phyloP scores from a whole-genome alignment of 139 green algal genomes.

The Picochlorum sp. region DNA sequence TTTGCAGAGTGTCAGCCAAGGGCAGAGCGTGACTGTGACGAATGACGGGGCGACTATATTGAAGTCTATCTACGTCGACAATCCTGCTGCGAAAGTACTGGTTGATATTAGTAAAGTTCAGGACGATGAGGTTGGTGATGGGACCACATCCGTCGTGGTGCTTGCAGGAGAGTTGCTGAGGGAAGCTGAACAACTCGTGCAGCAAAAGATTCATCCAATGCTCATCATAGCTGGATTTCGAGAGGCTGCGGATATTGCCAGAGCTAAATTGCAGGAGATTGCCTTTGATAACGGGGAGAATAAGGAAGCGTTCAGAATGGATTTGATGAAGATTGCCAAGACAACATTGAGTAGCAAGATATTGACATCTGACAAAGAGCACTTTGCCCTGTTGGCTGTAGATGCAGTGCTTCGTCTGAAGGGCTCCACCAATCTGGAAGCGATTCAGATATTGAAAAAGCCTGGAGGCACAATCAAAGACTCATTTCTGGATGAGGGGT shows the following conservation, averaged over 20 bases:
- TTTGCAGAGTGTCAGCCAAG: slow-evolving; percentile 83
- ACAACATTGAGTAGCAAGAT: slow-evolving; percentile 98
- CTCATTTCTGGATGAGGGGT: slow-evolving; percentile 96
- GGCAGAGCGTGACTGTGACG: slow-evolving; percentile 84
- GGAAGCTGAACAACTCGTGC: slow-evolving; percentile 91
- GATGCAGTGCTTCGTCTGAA: slow-evolving; percentile 89
- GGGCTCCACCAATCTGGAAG: slow-evolving; percentile 83
- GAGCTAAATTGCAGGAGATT: slow-evolving; percentile 33
- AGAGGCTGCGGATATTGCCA: slow-evolving; percentile 56
- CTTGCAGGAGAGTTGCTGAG: slow-evolving; percentile 93
- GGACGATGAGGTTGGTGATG: slow-evolving; percentile 97
- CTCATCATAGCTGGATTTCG: slow-evolving; percentile 94
- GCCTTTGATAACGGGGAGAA: slow-evolving; percentile 44
- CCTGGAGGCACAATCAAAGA: slow-evolving; percentile 85
- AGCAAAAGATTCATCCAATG: slow-evolving; percentile 94
- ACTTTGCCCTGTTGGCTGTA: slow-evolving; percentile 95
- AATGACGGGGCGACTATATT: slow-evolving; percentile 99
- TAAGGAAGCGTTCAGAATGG: slow-evolving; percentile 42
- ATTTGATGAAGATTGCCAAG: slow-evolving; percentile 92
- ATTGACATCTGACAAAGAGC: slow-evolving; percentile 59
- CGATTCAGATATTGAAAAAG: slow-evolving; percentile 99
- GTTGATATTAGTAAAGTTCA: slow-evolving; percentile 93
- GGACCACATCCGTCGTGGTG: slow-evolving; percentile 96
- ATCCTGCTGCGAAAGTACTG: slow-evolving; percentile 93
- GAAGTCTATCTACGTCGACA: slow-evolving; percentile 94